Percentiles rank a stretch among this genome's conserved stretches.
Evolutionary conservation across 768 basidiomycete species (phyloP).

Genomic region (Cyclocybe cylindracea): DNA sequence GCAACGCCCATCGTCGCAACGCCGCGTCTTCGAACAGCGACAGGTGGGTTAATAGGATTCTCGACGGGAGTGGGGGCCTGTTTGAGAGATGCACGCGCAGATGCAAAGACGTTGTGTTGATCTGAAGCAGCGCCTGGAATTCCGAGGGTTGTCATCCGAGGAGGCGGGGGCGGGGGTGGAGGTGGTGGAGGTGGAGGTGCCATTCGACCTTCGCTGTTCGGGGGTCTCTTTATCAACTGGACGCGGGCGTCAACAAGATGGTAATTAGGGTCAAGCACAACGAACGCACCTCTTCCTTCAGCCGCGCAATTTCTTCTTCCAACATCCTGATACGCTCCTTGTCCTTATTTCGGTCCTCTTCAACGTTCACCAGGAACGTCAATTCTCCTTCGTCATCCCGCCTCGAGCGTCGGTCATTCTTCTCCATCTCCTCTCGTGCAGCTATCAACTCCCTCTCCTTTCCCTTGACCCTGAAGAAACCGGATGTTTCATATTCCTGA

Average conservation of each 20-base stretch:
- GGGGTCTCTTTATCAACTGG: constrained; percentile 48
- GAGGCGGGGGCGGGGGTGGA: constrained; percentile 38
- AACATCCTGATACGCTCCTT: constrained; percentile 64
- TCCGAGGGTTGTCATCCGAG: constrained; percentile 32
- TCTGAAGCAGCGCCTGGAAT: constrained; percentile 27
- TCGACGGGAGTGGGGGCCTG: constrained; percentile 58
- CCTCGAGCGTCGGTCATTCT: constrained; percentile 41
- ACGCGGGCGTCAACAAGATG: constrained; percentile 1
- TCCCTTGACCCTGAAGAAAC: constrained; percentile 49
- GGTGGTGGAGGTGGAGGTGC: constrained; percentile 48
- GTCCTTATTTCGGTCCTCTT: constrained; percentile 51
- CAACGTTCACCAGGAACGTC: constrained; percentile 26
- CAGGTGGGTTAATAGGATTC: constrained; percentile 61
- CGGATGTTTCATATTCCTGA: constrained; percentile 38
- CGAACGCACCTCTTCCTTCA: constrained; percentile 56
- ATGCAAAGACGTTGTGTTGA: constrained; percentile 46
- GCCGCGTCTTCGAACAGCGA: constrained; percentile 45
- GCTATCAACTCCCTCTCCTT: constrained; percentile 64
- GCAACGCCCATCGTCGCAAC: constrained; percentile 73
- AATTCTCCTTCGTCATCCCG: constrained; percentile 33
- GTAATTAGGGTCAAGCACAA: not conserved
- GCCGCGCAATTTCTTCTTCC: constrained; percentile 62
- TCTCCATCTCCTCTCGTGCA: constrained; percentile 53
- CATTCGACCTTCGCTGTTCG: constrained; percentile 10
- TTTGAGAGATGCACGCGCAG: constrained; percentile 68